Percentiles rank a stretch among this genome's conserved stretches.
phyloP scores from a whole-genome alignment of 768 basidiomycete species.

The Termitomyces sp. region DNA sequence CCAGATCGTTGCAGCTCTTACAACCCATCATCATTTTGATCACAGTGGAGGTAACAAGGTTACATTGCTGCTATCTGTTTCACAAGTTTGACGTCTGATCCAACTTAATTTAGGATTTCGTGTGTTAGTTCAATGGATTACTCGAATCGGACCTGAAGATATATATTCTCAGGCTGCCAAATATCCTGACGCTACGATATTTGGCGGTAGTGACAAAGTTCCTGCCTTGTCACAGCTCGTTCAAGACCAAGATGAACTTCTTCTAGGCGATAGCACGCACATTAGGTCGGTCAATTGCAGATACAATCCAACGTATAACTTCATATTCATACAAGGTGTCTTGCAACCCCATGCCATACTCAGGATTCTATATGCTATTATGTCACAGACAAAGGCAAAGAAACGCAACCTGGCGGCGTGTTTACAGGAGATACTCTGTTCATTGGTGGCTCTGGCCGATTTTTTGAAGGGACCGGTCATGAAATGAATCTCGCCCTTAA shows the following conservation, averaged over 20 bases:
- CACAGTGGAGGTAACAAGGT: conserved; percentile 88
- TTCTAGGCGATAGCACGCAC: conserved; percentile 55
- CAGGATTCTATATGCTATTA: conserved; percentile 95
- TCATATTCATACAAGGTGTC: conserved; percentile 43
- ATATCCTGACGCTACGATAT: conserved; percentile 51
- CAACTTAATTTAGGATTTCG: conserved; percentile 37
- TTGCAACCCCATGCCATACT: conserved; percentile 92
- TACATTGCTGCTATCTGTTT: conserved; percentile 5
- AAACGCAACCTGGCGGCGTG: conserved; percentile 62
- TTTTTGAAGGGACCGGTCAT: conserved; percentile 81
- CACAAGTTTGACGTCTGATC: not conserved
- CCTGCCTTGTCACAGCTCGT: conserved; percentile 67
- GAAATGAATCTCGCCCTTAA: conserved; percentile 78
- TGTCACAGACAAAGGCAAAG: conserved; percentile 46
- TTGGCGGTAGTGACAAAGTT: conserved; percentile 75
- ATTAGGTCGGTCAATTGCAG: conserved; percentile 39
- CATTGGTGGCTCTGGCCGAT: conserved; percentile 83
- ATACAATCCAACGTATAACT: not conserved
- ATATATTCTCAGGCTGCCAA: conserved; percentile 29
- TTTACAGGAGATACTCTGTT: conserved; percentile 97
- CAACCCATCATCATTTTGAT: conserved; percentile 91
- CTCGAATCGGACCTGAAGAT: not conserved
- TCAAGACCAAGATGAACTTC: conserved; percentile 78
- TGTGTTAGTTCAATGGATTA: conserved; percentile 24
- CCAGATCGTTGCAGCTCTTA: conserved; percentile 66